Evolutionary conservation across 306 rosid genomes (phyloP), one percentile per base, ranked within the genome.

Genomic region (Castanea sativa): DNA sequence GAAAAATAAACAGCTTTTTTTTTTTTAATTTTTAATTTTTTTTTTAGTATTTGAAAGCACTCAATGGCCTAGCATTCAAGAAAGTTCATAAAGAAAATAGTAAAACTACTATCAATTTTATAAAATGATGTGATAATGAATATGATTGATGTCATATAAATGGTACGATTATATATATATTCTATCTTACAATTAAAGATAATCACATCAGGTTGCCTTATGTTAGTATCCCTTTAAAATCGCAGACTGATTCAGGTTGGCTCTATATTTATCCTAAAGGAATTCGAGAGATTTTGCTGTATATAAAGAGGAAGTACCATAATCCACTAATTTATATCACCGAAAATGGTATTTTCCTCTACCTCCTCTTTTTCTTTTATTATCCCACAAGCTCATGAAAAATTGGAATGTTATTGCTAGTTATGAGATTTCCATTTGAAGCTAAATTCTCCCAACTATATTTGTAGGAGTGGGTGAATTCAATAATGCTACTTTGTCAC

Each of bases 181-280:
- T 35, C 9, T 35, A 35, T 35, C 43, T 35, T 35, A 9, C 52
- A 0, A 11, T 11, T 45, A 45, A 11, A 9, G 13, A 12, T 12
- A 45, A 45, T 9, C 15, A 45, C 52, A 45, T 45, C 15, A 45
- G 2, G 3, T 9, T 45, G 1, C 52, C 29, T 27, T 16, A 3
- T 69, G 11, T 7, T 10, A 10, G 11, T 19, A 10, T 8, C 60
- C 63, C 6, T 38, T 71, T 2, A 25, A 21, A 45, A 53, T 73
- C 78, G 73, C 83, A 88, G 89, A 85, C 86, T 49, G 87, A 77
- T 30, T 85, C 89, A 2, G 81, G 83, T 3, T 86, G 89, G 91
- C 89, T 86, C 49, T 79, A 81, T 49, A 61, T 83, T 83, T 91
- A 88, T 89, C 97, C 92, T n/a, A 83, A 67, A 29, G 92, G 92